Percentiles rank a stretch among this genome's conserved stretches.
Conservation (phyloP, 768 basidiomycete genomes). For the Termitomyces bulborhizus region DNA sequence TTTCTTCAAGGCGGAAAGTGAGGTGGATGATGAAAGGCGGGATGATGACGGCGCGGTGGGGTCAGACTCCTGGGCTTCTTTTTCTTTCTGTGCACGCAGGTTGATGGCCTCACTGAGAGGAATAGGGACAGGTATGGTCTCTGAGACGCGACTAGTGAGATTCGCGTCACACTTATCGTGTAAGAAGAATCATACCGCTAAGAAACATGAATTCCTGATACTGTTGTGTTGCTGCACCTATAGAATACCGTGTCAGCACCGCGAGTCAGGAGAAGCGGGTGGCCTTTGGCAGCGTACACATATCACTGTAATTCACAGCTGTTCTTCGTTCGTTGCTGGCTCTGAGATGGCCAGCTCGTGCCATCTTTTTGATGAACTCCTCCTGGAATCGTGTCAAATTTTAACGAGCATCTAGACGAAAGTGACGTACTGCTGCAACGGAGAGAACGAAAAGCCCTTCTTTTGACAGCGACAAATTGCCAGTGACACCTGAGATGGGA, state of each 20-base stretch:
- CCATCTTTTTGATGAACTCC: constrained; percentile 76
- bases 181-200: constrained; percentile 34
- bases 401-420: background rate
- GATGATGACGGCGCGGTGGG: constrained; percentile 30
- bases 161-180: background rate
- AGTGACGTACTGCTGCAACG: constrained; percentile 58
- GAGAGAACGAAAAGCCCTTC: constrained; percentile 72
- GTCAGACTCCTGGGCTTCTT: constrained; percentile 52
- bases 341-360: constrained; percentile 61
- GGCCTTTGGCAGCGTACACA: constrained; percentile 45
- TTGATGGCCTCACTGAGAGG: constrained; percentile 55
- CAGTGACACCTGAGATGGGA: constrained; percentile 41
- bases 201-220: constrained; percentile 71
- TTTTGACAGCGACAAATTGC: constrained; percentile 63
- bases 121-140: constrained; percentile 61
- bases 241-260: constrained; percentile 5
- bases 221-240: constrained; percentile 54
- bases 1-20: constrained; percentile 17
- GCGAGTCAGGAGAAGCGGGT: background rate
- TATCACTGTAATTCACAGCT: constrained; percentile 62
- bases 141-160: constrained; percentile 26
- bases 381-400: constrained; percentile 42
- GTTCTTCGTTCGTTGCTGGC: constrained; percentile 54
- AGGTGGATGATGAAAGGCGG: constrained; percentile 16
- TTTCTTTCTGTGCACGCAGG: constrained; percentile 45